Conservation (phyloP, 805 yeast genomes). For the Candida germanica region DNA sequence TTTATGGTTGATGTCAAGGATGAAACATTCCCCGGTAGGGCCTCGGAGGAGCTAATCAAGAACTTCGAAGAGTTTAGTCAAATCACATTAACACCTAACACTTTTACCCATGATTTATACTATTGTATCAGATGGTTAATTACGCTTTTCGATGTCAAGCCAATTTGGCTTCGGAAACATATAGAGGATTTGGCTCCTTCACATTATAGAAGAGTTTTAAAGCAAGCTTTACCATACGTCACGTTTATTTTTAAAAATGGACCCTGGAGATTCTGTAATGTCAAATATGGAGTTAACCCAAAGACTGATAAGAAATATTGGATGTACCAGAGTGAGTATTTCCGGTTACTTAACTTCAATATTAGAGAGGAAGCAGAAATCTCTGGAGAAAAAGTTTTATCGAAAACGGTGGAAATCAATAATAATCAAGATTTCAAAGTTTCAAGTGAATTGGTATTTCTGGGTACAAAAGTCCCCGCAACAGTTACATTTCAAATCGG, state of each 20-base stretch:
- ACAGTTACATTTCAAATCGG: slow-evolving; percentile 76
- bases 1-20: slow-evolving; percentile 48
- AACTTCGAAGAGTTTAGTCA: slow-evolving; percentile 28
- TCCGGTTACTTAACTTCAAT: slow-evolving; percentile 48
- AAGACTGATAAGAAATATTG: slow-evolving; percentile 50
- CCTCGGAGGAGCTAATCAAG: slow-evolving; percentile 46
- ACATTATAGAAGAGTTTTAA: slow-evolving; percentile 45
- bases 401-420: slow-evolving; percentile 21
- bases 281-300: slow-evolving; percentile 79
- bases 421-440: slow-evolving; percentile 13
- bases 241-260: slow-evolving; percentile 83
- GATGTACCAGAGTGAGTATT: slow-evolving; percentile 80
- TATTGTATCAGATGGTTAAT: slow-evolving; percentile 44
- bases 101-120: slow-evolving; percentile 30
- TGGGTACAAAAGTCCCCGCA: slow-evolving; percentile 66
- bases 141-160: slow-evolving; percentile 61
- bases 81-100: slow-evolving; percentile 27
- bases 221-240: slow-evolving; percentile 80
- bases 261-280: slow-evolving; percentile 90
- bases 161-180: slow-evolving; percentile 83
- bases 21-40: slow-evolving; percentile 45
- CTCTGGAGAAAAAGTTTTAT: slow-evolving; percentile 17
- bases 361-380: slow-evolving; percentile 7
- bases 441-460: slow-evolving; percentile 52
- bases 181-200: slow-evolving; percentile 53